phyloP scores from a whole-genome alignment of 2,329 filamentous ascomycete species.

The Monosporascus sp. region DNA sequence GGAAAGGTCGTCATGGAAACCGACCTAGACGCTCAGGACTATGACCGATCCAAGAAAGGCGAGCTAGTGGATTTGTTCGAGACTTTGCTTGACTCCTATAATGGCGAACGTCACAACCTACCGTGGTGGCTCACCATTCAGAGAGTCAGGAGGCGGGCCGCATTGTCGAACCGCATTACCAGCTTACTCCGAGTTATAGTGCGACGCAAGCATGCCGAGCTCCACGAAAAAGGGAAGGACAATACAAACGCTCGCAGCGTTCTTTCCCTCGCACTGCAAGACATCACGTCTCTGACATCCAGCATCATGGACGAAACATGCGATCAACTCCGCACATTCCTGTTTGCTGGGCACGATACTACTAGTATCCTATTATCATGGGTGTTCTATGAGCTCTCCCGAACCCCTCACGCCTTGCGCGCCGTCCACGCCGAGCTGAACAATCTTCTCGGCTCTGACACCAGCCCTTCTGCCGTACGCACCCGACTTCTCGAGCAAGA shows the following conservation, averaged over 20 bases:
- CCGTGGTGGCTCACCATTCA: background rate
- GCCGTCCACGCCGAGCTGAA: conserved; percentile 2
- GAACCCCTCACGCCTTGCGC: background rate
- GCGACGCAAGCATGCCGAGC: no score
- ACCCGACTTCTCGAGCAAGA: background rate
- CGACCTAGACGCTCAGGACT: conserved; percentile 1
- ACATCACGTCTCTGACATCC: no score
- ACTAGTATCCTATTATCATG: conserved; percentile 4
- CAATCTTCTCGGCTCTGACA: conserved; percentile 3
- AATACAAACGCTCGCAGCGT: no score
- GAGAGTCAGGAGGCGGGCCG: no score
- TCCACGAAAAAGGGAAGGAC: no score
- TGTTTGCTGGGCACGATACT: conserved; percentile 7
- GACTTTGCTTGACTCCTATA: conserved; percentile 2
- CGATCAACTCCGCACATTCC: conserved; percentile 2
- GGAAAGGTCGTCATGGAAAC: conserved; percentile 6
- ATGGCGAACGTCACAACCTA: background rate
- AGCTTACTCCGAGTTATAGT: no score
- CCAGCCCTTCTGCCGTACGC: conserved; percentile 1
- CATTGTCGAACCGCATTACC: no score
- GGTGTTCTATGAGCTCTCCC: conserved; percentile 3
- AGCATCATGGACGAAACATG: conserved; percentile 2
- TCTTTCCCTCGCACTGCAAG: no score
- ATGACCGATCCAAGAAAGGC: background rate
- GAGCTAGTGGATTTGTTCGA: conserved; percentile 4